Base-by-base conservation (phyloP, 306 rosid genomes). In the Pachyrhizus erosus region DNA sequence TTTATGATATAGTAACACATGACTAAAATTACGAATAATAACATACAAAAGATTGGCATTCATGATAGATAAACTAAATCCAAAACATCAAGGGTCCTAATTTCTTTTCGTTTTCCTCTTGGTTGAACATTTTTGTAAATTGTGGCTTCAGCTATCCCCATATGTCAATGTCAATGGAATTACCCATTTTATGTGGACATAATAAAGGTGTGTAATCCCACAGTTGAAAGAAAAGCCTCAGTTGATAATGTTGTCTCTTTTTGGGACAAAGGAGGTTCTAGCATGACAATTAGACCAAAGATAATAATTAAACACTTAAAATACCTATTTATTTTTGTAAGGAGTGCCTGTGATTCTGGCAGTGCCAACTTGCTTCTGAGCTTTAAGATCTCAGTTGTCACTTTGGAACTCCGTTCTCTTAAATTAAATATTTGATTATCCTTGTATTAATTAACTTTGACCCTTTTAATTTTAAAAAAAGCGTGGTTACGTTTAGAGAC, bases 231-330 rank as follows among this genome's bases (percentile, higher is more conserved):
- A 78, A 85, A 91, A 85, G 75, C 84, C 68, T 75, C 29, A 64
- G 78, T 18, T 57, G 70, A 39, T 64, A 58, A 29, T 87, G 90
- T 87, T 82, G 82, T 79, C 87, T 67, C 86, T 86, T 87, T 88
- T 49, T 13, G 78, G 70, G 92, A 91, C 91, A 91, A 60, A 76
- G 29, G 62, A 76, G 77, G 70, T 75, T 86, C 70, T 77, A 85
- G 89, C 89, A 72, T 75, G 82, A 73, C 89, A 80, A 46, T 52
- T 80, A 86, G 75, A 70, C 80, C 87, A 88, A 73, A 42, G 78
- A 79, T 66, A 0, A 75, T 80, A 39, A 82, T 46, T 43, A 52
- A 68, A 55, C 31, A 74, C 43, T 26, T 24, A 60, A 34, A 60
- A 27, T 21, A 26, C 27, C 49, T 68, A 55, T 75, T 37, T 52